These are phyloP conservation scores for Malus hybrid DNA, from an alignment of 331 rosid species.

Conservation along the genomic window DNA sequence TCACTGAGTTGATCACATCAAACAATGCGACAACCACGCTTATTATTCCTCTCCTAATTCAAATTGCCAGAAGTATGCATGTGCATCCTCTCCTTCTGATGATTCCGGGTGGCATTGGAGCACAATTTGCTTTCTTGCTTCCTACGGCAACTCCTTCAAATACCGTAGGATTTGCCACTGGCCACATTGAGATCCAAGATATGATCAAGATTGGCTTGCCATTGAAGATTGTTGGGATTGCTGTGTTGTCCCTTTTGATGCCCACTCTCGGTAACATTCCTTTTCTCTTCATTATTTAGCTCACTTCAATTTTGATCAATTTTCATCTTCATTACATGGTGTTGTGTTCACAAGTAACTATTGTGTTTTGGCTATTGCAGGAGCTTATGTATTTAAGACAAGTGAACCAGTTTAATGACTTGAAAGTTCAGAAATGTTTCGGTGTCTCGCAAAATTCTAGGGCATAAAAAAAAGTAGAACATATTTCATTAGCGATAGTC, in stretches of 20 bases:
- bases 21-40: slow-evolving; percentile 84
- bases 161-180: slow-evolving; percentile 71
- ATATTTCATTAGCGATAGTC: too few species aligned
- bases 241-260: slow-evolving; percentile 53
- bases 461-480: too few species aligned
- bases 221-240: slow-evolving; percentile 63
- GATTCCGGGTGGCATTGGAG: slow-evolving; percentile 82
- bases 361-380: slow-evolving; percentile 29
- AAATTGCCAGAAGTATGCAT: slow-evolving; percentile 54
- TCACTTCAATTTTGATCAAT: not conserved
- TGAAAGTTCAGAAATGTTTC: too few species aligned
- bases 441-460: too few species aligned
- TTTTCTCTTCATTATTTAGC: not conserved
- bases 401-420: slow-evolving; percentile 2
- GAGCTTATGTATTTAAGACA: slow-evolving; percentile 53
- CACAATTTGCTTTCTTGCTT: slow-evolving; percentile 70
- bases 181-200: slow-evolving; percentile 56
- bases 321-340: not conserved
- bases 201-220: slow-evolving; percentile 78
- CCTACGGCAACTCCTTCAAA: slow-evolving; percentile 89
- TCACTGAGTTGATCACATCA: slow-evolving; percentile 68
- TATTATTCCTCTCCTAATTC: slow-evolving; percentile 56
- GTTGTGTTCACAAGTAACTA: too few species aligned
- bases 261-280: slow-evolving; percentile 61
- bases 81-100: slow-evolving; percentile 72